Conservation (phyloP, 169 alveolate species). For the Plasmodium ovale region DNA sequence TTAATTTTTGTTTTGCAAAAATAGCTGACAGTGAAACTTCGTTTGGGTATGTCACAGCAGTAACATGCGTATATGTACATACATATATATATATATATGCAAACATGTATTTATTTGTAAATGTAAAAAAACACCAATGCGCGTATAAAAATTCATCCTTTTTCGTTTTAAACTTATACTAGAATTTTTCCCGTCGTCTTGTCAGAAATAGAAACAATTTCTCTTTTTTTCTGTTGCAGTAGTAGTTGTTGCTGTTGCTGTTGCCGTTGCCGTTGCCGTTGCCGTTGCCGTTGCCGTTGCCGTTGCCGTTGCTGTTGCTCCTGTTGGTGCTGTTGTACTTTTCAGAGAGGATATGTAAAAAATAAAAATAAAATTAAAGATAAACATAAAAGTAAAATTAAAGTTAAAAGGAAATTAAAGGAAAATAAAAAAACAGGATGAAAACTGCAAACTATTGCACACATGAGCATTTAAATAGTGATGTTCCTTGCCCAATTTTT, state of each 20-base stretch:
- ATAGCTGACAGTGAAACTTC: not conserved
- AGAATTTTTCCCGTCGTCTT: slow-evolving; percentile 6
- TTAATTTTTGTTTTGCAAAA: not conserved
- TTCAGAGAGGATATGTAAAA: not conserved
- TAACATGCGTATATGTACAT: not conserved
- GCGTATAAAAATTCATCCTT: slow-evolving; percentile 10
- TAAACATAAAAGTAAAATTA: too few relatives aligned
- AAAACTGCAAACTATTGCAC: slow-evolving; percentile 47
- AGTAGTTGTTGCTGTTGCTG: slow-evolving; percentile 3
- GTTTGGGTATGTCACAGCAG: not conserved
- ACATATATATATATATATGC: not conserved
- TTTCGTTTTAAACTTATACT: not conserved
- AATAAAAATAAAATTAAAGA: slow-evolving; percentile 3
- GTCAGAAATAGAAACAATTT: slow-evolving; percentile 7
- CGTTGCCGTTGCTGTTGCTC: too few relatives aligned
- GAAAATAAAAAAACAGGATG: slow-evolving; percentile 3
- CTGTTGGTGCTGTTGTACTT: slow-evolving; percentile 3
- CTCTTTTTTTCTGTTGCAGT: not conserved
- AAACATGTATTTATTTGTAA: not conserved
- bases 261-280: too few relatives aligned
- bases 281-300: too few relatives aligned
- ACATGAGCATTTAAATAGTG: slow-evolving; percentile 54
- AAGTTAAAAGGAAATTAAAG: slow-evolving; percentile 13
- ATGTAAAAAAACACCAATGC: not conserved
- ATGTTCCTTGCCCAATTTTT: not conserved